Conservation (phyloP, 228 moss, liverwort and hornwort species). For the Sphagnum fallax region DNA sequence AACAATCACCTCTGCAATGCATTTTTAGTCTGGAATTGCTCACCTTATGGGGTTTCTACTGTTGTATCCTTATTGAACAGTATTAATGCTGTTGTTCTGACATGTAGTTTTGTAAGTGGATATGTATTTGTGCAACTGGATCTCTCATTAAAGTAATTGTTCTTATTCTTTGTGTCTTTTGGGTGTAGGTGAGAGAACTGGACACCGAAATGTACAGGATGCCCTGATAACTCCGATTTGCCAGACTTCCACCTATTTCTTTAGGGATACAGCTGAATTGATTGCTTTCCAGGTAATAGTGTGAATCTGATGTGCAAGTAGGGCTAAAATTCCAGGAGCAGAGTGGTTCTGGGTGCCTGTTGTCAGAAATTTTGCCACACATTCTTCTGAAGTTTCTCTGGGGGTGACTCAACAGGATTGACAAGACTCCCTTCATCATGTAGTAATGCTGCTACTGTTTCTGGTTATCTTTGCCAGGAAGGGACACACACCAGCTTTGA, state of each 20-base stretch:
- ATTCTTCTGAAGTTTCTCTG: neutral
- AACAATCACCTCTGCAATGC: no score
- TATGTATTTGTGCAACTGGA: no score
- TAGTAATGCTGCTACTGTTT: neutral
- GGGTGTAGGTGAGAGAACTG: constrained; percentile 73
- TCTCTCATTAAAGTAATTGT: no score
- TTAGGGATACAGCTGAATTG: constrained; percentile 90
- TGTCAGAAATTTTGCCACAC: neutral
- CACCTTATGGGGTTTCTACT: no score
- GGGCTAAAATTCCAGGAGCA: neutral
- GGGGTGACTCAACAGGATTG: no score
- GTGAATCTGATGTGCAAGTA: neutral
- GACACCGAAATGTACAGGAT: constrained; percentile 69
- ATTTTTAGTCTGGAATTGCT: no score
- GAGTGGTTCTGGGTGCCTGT: neutral
- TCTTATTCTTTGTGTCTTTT: neutral
- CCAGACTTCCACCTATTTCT: constrained; percentile 93
- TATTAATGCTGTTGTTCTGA: no score
- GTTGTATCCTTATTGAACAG: no score
- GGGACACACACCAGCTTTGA: constrained; percentile 86
- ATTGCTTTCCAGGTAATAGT: constrained; percentile 82
- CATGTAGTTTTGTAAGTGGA: no score
- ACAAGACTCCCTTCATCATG: no score
- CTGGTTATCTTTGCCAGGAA: constrained; percentile 19
- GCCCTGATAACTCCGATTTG: constrained; percentile 93